Conservation (phyloP, 768 basidiomycete species). For the Tremella yokohamensis region DNA sequence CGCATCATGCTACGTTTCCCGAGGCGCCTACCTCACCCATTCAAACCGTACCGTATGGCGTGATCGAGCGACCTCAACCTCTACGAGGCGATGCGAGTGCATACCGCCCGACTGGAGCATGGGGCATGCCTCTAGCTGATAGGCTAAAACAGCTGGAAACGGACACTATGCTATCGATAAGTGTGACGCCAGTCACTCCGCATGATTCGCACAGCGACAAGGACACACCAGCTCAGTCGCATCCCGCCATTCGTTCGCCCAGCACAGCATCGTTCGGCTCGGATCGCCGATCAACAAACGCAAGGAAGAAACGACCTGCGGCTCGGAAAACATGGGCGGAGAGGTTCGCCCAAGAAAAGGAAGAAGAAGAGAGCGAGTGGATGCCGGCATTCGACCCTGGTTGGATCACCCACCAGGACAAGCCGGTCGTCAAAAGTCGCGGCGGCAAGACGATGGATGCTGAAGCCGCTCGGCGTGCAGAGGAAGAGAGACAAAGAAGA, state of each 20-base stretch:
- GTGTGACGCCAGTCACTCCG: neutral
- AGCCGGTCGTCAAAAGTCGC: neutral
- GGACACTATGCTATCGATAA: neutral
- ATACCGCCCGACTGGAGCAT: neutral
- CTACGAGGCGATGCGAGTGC: neutral
- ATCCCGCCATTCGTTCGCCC: neutral
- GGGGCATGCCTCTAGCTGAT: neutral
- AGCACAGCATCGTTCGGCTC: neutral
- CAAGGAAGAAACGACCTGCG: neutral
- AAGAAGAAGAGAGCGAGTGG: neutral
- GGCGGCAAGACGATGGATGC: neutral
- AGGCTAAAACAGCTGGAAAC: neutral
- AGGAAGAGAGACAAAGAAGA: neutral
- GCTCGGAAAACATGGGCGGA: constrained; percentile 2
- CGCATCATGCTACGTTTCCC: constrained; percentile 1
- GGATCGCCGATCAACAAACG: neutral
- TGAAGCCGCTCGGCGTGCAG: neutral
- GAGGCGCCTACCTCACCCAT: neutral
- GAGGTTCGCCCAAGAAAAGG: neutral
- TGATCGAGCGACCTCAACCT: no score
- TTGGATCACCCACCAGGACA: neutral
- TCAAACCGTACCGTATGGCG: no score
- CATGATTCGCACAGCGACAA: neutral
- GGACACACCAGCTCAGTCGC: neutral
- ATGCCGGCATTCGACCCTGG: neutral